Evolutionary conservation across 768 basidiomycete genomes (phyloP).

Genomic region (Paxillus ammoniavirescens): DNA sequence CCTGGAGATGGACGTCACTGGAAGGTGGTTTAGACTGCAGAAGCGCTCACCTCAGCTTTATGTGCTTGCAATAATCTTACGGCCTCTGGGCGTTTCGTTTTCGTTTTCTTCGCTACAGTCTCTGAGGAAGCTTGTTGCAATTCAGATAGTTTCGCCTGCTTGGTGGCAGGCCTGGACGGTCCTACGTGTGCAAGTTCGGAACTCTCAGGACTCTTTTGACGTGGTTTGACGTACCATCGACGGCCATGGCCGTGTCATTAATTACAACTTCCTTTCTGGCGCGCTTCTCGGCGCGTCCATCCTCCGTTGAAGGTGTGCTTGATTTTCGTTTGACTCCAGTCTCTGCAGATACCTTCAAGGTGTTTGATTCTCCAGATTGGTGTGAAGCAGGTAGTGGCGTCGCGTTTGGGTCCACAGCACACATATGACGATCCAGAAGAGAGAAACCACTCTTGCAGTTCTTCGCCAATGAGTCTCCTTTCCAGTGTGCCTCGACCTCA

Average conservation of each 20-base stretch:
- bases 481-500: constrained; percentile 85
- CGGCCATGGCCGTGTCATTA: constrained; percentile 31
- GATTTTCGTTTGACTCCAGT: constrained; percentile 51
- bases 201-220: constrained; percentile 27
- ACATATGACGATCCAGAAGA: constrained; percentile 72
- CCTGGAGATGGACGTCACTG: constrained; percentile 40
- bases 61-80: constrained; percentile 54
- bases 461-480: constrained; percentile 53
- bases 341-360: constrained; percentile 15
- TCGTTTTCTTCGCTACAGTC: constrained; percentile 31
- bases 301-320: constrained; percentile 39
- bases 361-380: constrained; percentile 11
- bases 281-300: constrained; percentile 63
- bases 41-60: constrained; percentile 49
- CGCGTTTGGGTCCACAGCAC: constrained; percentile 49
- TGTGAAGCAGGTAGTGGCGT: constrained; percentile 14
- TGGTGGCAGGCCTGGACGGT: constrained; percentile 7
- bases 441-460: constrained; percentile 74
- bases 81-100: constrained; percentile 38
- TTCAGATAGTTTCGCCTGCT: constrained; percentile 21
- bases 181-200: constrained; percentile 12
- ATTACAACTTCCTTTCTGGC: constrained; percentile 51
- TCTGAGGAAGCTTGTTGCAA: constrained; percentile 20
- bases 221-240: constrained; percentile 37
- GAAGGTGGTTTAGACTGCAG: constrained; percentile 14